These are phyloP conservation scores for Epithele typhae DNA, from an alignment of 768 basidiomycete species.

Conservation along the genomic window DNA sequence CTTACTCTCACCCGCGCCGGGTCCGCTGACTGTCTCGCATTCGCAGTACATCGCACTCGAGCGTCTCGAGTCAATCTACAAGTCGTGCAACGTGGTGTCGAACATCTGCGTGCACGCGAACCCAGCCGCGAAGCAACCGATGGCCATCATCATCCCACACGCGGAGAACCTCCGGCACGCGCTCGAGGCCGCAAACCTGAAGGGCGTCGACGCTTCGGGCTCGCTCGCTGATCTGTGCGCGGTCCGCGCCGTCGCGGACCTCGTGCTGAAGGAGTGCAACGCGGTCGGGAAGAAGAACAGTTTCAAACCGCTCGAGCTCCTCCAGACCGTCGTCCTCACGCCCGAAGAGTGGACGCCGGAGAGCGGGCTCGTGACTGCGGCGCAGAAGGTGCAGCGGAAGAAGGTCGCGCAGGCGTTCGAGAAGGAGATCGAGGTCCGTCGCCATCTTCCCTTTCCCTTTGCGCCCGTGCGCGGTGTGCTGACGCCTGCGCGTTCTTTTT, in stretches of 20 bases:
- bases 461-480: not conserved
- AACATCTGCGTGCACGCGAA: slow-evolving; percentile 85
- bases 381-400: slow-evolving; percentile 84
- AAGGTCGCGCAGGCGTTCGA: slow-evolving; percentile 64
- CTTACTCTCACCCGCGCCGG: no score
- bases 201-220: slow-evolving; percentile 34
- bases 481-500: no score
- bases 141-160: slow-evolving; percentile 83
- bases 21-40: no score
- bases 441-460: not conserved
- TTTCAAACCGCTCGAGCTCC: slow-evolving; percentile 74
- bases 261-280: slow-evolving; percentile 77
- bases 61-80: slow-evolving; percentile 84
- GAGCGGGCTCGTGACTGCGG: slow-evolving; percentile 83
- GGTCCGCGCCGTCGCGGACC: slow-evolving; percentile 45
- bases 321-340: slow-evolving; percentile 74
- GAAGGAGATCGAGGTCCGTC: slow-evolving; percentile 45
- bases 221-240: slow-evolving; percentile 53
- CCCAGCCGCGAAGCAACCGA: slow-evolving; percentile 72
- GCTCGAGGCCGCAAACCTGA: slow-evolving; percentile 34
- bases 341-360: slow-evolving; percentile 92
- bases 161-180: slow-evolving; percentile 65
- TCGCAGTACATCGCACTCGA: slow-evolving; percentile 88
- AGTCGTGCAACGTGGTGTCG: slow-evolving; percentile 69
- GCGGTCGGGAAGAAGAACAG: slow-evolving; percentile 78